Base-by-base conservation (phyloP, 1,139 yeast species). In the Saccharomyces uvarum region DNA sequence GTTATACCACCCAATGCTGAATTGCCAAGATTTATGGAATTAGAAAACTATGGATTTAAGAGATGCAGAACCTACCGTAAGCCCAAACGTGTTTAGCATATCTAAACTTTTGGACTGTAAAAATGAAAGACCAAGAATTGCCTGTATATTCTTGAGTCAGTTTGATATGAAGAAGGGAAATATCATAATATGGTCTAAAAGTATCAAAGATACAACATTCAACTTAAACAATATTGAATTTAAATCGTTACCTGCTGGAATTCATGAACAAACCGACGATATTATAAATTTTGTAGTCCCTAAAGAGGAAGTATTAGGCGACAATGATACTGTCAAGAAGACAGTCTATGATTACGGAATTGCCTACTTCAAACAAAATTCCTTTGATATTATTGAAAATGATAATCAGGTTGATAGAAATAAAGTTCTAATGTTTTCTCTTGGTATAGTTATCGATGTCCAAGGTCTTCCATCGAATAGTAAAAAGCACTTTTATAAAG, bases 181-280 rank as follows among this genome's bases (percentile, higher is more conserved):
- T 48, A 56, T 59, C 1, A 54, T 67, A n/a, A 58, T 60, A 5
- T 66, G 72, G 69, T 60, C 65, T 47, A 55, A 61, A 44, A 51
- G 52, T 6, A 51, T 57, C 6, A 53, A 61, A 14, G 56, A 52
- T 9, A 55, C 55, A 11, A 54, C 61, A 16, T 50, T 61, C 14
- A 38, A 57, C 32, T 50, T 73, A 26, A 64, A 71, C 29, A 75
- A 75, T n/a, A 63, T 88, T 19, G 97, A 90, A 68, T 88, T 79
- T 70, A 84, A 86, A 61, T 77, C 84, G 11, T 72, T 90, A 53
- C 97, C 97, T 1, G 85, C 95, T 0, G 96, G 97, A 1, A 76
- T 88, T n/a, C 97, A 89, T 66, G 80, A 83, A 46, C 75, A 75
- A 27, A 51, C 60, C 3, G 68, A 74, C 47, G 91, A 88, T 60